Percentiles rank a stretch among this genome's conserved stretches.
Conservation (phyloP, 768 basidiomycete species). For the Rhodocollybia butyracea region DNA sequence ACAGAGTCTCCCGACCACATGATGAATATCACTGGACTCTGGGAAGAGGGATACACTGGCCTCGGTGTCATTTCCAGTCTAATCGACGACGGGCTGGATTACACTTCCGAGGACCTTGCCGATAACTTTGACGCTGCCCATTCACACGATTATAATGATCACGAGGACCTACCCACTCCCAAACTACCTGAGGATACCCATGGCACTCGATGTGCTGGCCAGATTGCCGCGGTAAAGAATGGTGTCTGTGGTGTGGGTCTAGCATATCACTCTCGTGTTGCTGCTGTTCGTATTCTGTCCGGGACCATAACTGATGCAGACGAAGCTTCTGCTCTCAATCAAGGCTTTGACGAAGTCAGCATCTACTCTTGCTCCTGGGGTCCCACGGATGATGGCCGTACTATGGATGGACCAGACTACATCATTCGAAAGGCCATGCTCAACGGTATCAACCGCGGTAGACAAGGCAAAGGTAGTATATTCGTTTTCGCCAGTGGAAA, state of each 20-base stretch:
- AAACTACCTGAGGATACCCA: conserved; percentile 90
- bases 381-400: conserved; percentile 89
- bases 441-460: conserved; percentile 89
- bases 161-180: conserved; percentile 82
- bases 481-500: conserved; percentile 99
- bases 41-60: conserved; percentile 90
- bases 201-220: conserved; percentile 96
- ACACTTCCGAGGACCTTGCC: conserved; percentile 80
- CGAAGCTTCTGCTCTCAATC: conserved; percentile 93
- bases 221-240: conserved; percentile 92
- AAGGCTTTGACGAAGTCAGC: conserved; percentile 85
- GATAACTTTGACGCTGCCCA: conserved; percentile 87
- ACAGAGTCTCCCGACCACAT: conserved; percentile 72
- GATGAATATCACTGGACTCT: conserved; percentile 92
- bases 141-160: conserved; percentile 97
- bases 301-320: conserved; percentile 94
- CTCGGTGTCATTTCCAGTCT: conserved; percentile 83
- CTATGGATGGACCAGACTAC: conserved; percentile 92
- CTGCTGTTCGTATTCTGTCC: conserved; percentile 93
- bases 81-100: conserved; percentile 95
- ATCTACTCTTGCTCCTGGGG: conserved; percentile 99
- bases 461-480: conserved; percentile 85
- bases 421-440: conserved; percentile 92
- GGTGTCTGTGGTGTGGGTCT: conserved; percentile 93
- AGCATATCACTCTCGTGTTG: conserved; percentile 87